Evolutionary conservation across 805 yeast genomes (phyloP).

Genomic region (Kazachstania psychrophila): DNA sequence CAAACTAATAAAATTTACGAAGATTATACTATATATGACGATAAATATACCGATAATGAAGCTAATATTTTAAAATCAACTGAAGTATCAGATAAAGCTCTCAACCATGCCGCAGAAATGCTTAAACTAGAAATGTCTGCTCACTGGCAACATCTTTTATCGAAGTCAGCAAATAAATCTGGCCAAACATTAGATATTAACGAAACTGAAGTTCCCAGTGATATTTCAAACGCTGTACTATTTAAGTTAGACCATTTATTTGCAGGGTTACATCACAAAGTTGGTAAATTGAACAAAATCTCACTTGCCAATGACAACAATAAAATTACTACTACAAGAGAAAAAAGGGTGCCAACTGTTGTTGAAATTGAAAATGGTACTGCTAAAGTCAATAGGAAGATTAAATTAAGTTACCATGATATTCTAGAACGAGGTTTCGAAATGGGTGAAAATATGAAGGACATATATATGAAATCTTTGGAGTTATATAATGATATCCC

Average conservation of each 20-base stretch:
- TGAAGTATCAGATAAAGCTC: conserved; percentile 19
- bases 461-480: conserved; percentile 26
- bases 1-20: conserved; percentile 20
- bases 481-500: conserved; percentile 28
- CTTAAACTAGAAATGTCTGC: conserved; percentile 22
- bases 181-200: conserved; percentile 19
- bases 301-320: conserved; percentile 1
- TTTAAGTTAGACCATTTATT: conserved; percentile 23
- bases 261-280: conserved; percentile 19
- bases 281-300: conserved; percentile 20
- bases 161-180: conserved; percentile 11
- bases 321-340: neutral
- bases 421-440: conserved; percentile 23
- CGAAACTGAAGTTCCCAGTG: conserved; percentile 15
- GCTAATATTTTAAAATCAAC: conserved; percentile 9
- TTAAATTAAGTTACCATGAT: conserved; percentile 21
- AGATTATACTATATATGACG: conserved; percentile 7
- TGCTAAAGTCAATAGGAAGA: conserved; percentile 10
- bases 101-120: conserved; percentile 21
- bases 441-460: conserved; percentile 26
- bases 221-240: conserved; percentile 13
- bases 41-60: neutral
- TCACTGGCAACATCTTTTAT: conserved; percentile 21
- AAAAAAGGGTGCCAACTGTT: neutral
- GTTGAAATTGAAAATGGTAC: neutral